A percentile compares a stretch with the other conserved stretches of the same genome.
phyloP scores from a whole-genome alignment of 148 eudicot genomes.

The Pharnaceum exiguum region DNA sequence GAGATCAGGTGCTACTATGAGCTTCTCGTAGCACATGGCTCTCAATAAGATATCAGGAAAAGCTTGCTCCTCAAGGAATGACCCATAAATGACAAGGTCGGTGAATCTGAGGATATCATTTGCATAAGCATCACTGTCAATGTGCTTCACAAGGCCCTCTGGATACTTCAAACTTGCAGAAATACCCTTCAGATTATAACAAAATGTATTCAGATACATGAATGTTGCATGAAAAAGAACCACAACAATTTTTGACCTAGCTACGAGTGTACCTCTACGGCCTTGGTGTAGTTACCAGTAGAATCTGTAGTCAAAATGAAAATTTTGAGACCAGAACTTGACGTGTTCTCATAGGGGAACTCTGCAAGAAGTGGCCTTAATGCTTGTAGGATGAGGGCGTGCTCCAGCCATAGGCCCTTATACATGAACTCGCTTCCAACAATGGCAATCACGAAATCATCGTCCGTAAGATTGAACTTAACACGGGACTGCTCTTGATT shows the following conservation, averaged over 20 bases:
- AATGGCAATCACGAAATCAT: constrained; percentile 58
- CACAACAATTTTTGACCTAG: not conserved
- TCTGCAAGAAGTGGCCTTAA: constrained; percentile 56
- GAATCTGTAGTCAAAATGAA: constrained; percentile 58
- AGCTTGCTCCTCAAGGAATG: constrained; percentile 72
- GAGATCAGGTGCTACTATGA: constrained; percentile 71
- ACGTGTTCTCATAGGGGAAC: constrained; percentile 30
- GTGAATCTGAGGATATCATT: constrained; percentile 46
- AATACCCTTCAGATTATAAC: constrained; percentile 48
- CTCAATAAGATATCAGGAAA: constrained; percentile 74
- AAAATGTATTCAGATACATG: constrained; percentile 3
- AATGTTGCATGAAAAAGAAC: not conserved
- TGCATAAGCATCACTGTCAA: constrained; percentile 39
- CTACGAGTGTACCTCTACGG: constrained; percentile 56
- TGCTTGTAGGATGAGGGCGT: constrained; percentile 81
- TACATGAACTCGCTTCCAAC: constrained; percentile 76
- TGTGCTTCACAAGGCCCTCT: constrained; percentile 54
- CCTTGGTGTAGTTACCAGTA: constrained; percentile 62
- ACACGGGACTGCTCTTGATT: constrained; percentile 25
- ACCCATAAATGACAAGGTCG: constrained; percentile 77
- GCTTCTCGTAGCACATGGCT: constrained; percentile 86
- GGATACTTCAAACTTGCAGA: constrained; percentile 63
- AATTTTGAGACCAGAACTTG: constrained; percentile 51
- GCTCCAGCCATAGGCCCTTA: constrained; percentile 91
- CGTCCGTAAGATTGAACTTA: constrained; percentile 33